Percentiles rank a stretch among this genome's conserved stretches.
Conservation (phyloP, 768 basidiomycete species). For the Phlegmacium glaucopus region DNA sequence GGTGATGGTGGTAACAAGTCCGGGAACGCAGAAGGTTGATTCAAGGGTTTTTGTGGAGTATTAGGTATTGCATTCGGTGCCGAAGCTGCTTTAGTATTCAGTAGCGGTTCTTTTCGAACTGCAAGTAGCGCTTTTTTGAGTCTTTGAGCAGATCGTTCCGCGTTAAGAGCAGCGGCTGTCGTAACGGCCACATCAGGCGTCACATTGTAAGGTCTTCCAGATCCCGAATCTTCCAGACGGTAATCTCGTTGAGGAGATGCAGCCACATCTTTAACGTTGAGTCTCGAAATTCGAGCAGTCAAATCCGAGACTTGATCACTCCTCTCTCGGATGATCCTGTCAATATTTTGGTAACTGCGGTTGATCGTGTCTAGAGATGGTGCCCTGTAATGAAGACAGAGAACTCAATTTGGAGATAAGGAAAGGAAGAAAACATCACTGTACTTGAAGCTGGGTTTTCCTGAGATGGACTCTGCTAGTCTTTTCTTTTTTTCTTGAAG, state of each 20-base stretch:
- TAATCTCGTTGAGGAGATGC: slow-evolving; percentile 31
- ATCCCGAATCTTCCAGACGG: slow-evolving; percentile 37
- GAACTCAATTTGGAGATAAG: neutral
- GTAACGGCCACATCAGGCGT: slow-evolving; percentile 68
- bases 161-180: slow-evolving; percentile 79
- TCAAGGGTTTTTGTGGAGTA: slow-evolving; percentile 30
- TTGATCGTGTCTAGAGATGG: slow-evolving; percentile 85
- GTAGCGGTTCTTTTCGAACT: slow-evolving; percentile 58
- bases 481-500: slow-evolving; percentile 69
- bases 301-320: slow-evolving; percentile 50
- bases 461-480: slow-evolving; percentile 56
- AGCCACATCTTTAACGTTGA: slow-evolving; percentile 36
- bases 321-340: slow-evolving; percentile 64
- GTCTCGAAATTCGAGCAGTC: slow-evolving; percentile 46
- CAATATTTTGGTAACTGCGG: slow-evolving; percentile 83
- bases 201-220: slow-evolving; percentile 38
- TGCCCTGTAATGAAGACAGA: slow-evolving; percentile 44
- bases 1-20: slow-evolving; percentile 18
- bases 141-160: slow-evolving; percentile 68
- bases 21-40: slow-evolving; percentile 7
- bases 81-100: slow-evolving; percentile 53
- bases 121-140: slow-evolving; percentile 67
- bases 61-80: slow-evolving; percentile 29
- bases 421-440: slow-evolving; percentile 18
- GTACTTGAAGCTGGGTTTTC: slow-evolving; percentile 61